phyloP scores from a whole-genome alignment of 2,329 filamentous ascomycete species.

The Reticulascus tulasneorum region DNA sequence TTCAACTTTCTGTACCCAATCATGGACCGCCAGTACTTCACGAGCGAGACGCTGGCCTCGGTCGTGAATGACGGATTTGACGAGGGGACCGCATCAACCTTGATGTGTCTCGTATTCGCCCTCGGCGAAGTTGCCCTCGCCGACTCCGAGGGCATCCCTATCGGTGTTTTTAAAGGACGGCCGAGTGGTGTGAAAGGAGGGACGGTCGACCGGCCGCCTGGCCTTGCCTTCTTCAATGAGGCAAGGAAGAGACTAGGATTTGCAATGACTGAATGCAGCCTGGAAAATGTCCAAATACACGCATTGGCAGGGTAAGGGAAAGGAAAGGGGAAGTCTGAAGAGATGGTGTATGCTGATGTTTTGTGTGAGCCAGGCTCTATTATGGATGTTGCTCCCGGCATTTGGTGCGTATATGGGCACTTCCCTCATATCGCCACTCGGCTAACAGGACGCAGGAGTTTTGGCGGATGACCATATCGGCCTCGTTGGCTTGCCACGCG shows the following conservation, averaged over 20 bases:
- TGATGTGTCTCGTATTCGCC: constrained; percentile 54
- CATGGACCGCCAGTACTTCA: constrained; percentile 53
- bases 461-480: constrained; percentile 53
- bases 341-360: background rate
- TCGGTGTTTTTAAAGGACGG: constrained; percentile 33
- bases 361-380: constrained; percentile 37
- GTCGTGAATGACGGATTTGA: constrained; percentile 46
- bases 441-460: constrained; percentile 42
- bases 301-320: constrained; percentile 53
- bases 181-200: constrained; percentile 52
- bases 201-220: constrained; percentile 45
- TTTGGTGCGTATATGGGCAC: constrained; percentile 4
- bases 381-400: constrained; percentile 42
- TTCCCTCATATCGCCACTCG: background rate
- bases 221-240: constrained; percentile 58
- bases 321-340: no score
- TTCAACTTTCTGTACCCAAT: constrained; percentile 58
- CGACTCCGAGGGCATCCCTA: constrained; percentile 42
- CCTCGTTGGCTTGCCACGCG: constrained; percentile 54
- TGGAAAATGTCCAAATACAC: constrained; percentile 57
- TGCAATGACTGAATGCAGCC: constrained; percentile 46
- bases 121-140: constrained; percentile 56
- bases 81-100: constrained; percentile 44
- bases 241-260: constrained; percentile 58
- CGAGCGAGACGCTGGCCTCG: constrained; percentile 38